Conservation (phyloP, 257 asterid genomes). For the Salvia miltiorrhiza region DNA sequence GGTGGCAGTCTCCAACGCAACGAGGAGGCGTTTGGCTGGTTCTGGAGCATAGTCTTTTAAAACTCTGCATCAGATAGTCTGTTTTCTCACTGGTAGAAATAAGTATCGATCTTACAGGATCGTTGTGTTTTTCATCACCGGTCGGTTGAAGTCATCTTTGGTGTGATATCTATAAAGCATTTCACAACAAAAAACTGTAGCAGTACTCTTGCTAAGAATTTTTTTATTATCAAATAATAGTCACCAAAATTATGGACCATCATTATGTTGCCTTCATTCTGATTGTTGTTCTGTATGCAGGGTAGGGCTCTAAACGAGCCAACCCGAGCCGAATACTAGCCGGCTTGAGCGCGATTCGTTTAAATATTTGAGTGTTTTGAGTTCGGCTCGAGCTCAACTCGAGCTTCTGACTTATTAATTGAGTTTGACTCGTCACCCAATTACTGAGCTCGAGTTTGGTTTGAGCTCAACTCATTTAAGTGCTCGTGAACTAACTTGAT, state of each 20-base stretch:
- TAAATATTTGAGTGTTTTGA: too few species aligned
- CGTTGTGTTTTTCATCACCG: background rate
- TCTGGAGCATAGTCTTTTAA: conserved; percentile 48
- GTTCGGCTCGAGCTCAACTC: too few species aligned
- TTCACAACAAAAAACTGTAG: conserved; percentile 6
- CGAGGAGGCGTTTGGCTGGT: conserved; percentile 89
- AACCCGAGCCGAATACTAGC: too few species aligned
- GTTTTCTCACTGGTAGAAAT: conserved; percentile 3
- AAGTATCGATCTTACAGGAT: background rate
- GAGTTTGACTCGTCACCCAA: too few species aligned
- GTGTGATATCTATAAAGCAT: background rate
- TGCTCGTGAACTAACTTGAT: too few species aligned
- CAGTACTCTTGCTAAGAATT: background rate
- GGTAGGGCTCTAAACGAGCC: too few species aligned
- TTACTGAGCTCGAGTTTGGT: too few species aligned
- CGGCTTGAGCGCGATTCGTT: too few species aligned
- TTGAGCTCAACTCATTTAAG: too few species aligned
- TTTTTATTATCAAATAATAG: background rate
- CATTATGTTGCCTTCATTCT: background rate
- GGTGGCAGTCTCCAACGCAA: conserved; percentile 82
- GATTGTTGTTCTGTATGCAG: background rate
- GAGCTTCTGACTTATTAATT: too few species aligned
- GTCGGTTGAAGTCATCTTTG: background rate
- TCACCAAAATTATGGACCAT: background rate
- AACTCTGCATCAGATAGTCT: background rate